These are phyloP conservation scores for Aureobasidium namibiae DNA, from an alignment of 2,329 filamentous ascomycete species.

Conservation along the genomic window DNA sequence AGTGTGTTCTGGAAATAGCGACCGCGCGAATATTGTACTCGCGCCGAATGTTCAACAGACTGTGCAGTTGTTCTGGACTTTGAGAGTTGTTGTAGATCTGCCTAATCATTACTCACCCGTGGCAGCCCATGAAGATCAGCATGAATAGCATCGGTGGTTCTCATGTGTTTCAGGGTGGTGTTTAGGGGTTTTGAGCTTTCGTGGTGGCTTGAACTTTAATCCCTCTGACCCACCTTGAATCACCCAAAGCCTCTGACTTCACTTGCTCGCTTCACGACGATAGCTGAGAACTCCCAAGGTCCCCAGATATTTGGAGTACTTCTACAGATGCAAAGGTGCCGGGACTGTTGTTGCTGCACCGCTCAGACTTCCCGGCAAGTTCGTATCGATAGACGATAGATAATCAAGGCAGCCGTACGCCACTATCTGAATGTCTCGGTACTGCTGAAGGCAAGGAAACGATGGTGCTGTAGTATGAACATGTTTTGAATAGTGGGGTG, in stretches of 20 bases:
- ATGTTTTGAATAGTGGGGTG: neutral
- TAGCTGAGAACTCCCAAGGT: too few relatives aligned
- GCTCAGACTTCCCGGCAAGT: neutral
- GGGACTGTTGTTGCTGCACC: neutral
- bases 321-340: neutral
- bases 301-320: too few relatives aligned
- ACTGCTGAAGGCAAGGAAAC: neutral
- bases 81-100: neutral
- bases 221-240: neutral
- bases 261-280: neutral
- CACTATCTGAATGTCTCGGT: neutral
- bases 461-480: neutral
- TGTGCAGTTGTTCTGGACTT: neutral
- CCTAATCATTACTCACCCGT: neutral
- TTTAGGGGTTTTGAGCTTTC: neutral
- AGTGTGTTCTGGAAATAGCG: neutral
- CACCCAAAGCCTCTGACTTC: neutral
- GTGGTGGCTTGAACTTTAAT: neutral
- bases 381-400: neutral
- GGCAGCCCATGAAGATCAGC: neutral
- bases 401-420: neutral
- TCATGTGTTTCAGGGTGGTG: constrained; percentile 7
- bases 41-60: neutral
- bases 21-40: neutral
- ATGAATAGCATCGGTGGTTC: neutral